Evolutionary conservation across 345 rosid species (phyloP).

Genomic region (Anacardium occidentale): DNA sequence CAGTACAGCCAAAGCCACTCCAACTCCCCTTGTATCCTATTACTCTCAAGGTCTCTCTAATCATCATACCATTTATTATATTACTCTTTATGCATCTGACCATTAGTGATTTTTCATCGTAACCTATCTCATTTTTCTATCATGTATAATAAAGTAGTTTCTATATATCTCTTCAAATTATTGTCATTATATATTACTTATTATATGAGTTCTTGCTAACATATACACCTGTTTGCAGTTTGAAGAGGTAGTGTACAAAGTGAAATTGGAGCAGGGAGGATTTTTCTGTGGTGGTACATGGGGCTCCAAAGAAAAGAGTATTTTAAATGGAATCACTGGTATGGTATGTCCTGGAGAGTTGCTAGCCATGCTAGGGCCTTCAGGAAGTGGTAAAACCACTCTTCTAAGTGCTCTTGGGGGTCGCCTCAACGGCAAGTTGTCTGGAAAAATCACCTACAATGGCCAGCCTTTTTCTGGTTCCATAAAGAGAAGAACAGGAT

Average conservation of each 20-base stretch:
- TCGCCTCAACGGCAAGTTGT: slow-evolving; percentile 64
- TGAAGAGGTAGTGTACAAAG: slow-evolving; percentile 88
- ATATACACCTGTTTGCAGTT: slow-evolving; percentile 45
- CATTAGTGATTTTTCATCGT: neutral
- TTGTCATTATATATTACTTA: neutral
- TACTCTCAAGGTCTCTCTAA: slow-evolving; percentile 65
- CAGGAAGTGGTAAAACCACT: slow-evolving; percentile 98
- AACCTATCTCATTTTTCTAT: neutral
- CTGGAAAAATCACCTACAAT: slow-evolving; percentile 89
- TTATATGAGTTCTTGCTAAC: neutral
- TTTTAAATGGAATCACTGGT: slow-evolving; percentile 77
- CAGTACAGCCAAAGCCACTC: slow-evolving; percentile 37
- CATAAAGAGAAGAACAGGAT: slow-evolving; percentile 77
- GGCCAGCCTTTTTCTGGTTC: slow-evolving; percentile 77
- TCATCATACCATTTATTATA: neutral
- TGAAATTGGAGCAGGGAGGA: slow-evolving; percentile 58
- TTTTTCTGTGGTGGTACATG: slow-evolving; percentile 50
- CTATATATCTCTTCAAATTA: neutral
- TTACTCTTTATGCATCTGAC: neutral
- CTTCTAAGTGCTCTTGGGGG: slow-evolving; percentile 97
- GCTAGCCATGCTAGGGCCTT: slow-evolving; percentile 96
- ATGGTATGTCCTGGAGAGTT: slow-evolving; percentile 89
- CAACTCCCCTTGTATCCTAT: slow-evolving; percentile 53
- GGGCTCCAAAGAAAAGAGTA: slow-evolving; percentile 69
- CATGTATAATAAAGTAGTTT: neutral